A percentile compares a stretch with the other conserved stretches of the same genome.
Conservation (phyloP, 306 rosid species). For the Malus domestica region DNA sequence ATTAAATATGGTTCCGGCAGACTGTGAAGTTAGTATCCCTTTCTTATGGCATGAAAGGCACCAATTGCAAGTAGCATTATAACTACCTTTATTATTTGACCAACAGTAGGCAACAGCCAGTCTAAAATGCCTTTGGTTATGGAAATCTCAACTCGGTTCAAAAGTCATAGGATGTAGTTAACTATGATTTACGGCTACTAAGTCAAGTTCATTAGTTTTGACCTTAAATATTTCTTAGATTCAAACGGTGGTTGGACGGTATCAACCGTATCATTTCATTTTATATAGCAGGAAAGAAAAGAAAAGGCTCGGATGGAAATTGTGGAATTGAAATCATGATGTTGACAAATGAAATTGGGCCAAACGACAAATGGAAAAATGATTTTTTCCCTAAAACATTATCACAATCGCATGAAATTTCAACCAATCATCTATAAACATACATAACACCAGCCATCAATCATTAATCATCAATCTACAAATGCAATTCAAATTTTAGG, state of each 20-base stretch:
- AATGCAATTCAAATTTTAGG: too few species aligned
- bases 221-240: not conserved
- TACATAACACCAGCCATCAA: too few species aligned
- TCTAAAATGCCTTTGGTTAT: not conserved
- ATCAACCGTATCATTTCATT: too few species aligned
- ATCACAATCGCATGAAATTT: not conserved
- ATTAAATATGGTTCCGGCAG: constrained; percentile 25
- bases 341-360: not conserved
- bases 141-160: not conserved
- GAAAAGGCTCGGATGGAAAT: too few species aligned
- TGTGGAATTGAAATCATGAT: not conserved
- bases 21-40: constrained; percentile 30
- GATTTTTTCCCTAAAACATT: not conserved
- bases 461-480: too few species aligned
- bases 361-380: not conserved
- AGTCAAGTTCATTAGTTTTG: not conserved
- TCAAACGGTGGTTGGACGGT: too few species aligned
- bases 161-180: not conserved
- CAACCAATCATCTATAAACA: not conserved
- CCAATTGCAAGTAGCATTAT: constrained; percentile 23
- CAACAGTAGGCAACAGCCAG: not conserved
- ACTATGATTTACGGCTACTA: not conserved
- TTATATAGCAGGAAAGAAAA: too few species aligned
- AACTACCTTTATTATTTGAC: not conserved
- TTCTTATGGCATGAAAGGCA: not conserved